A percentile compares a stretch with the other conserved stretches of the same genome.
phyloP scores from a whole-genome alignment of 495 filamentous ascomycete genomes.

The Platismatia glauca region DNA sequence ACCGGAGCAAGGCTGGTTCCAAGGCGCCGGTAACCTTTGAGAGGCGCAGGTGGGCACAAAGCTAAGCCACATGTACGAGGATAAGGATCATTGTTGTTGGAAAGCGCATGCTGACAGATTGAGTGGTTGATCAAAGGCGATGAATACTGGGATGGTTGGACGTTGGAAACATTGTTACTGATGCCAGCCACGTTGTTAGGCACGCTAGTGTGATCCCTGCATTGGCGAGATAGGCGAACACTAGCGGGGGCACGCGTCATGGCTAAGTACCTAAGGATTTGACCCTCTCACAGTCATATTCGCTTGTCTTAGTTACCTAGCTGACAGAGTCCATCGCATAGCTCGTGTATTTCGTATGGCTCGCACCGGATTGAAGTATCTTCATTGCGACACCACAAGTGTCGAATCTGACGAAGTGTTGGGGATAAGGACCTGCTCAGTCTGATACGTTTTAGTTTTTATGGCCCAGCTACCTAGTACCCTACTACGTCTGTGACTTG shows the following conservation, averaged over 20 bases:
- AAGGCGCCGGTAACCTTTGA: background rate
- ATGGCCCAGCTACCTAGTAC: too few relatives aligned
- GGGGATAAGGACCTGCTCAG: too few relatives aligned
- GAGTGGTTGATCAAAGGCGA: background rate
- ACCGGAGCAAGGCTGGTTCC: background rate
- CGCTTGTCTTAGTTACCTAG: too few relatives aligned
- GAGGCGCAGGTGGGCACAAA: background rate
- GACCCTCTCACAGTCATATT: too few relatives aligned
- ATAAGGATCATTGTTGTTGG: background rate
- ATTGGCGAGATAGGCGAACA: background rate
- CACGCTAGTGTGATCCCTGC: background rate
- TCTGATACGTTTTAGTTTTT: too few relatives aligned
- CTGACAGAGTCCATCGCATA: background rate
- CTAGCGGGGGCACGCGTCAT: background rate
- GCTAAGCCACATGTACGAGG: background rate
- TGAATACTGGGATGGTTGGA: background rate
- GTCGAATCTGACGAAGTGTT: background rate
- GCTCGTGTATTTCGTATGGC: slow-evolving; percentile 1
- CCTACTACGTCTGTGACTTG: too few relatives aligned
- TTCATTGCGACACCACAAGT: background rate
- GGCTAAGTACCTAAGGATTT: too few relatives aligned
- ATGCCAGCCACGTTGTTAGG: background rate
- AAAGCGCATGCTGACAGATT: background rate
- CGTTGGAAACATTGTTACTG: background rate
- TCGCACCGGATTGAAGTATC: background rate